Evolutionary conservation across 139 green algal genomes (phyloP).

Genomic region (Micractinium conductrix): DNA sequence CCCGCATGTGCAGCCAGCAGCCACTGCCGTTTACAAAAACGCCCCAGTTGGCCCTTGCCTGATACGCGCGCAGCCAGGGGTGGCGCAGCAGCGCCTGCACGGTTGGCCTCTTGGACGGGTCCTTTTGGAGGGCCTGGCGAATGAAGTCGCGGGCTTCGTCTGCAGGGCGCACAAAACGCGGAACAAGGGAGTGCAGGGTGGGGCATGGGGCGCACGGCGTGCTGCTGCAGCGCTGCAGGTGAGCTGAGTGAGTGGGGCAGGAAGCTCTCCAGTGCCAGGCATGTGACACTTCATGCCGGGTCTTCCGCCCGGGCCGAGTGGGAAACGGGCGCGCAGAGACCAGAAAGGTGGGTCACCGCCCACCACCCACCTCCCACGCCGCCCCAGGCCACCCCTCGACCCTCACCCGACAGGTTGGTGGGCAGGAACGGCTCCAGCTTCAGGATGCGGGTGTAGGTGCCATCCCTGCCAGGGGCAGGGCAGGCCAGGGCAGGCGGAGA

Average conservation of each 20-base stretch:
- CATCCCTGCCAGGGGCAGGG: slow-evolving; percentile 28
- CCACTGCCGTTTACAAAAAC: neutral
- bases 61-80: slow-evolving; percentile 41
- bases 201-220: neutral
- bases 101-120: slow-evolving; percentile 43
- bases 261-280: neutral
- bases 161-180: neutral
- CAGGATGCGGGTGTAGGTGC: slow-evolving; percentile 53
- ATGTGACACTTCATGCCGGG: neutral
- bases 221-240: neutral
- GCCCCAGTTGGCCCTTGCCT: no score
- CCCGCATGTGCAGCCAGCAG: neutral
- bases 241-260: neutral
- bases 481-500: no score
- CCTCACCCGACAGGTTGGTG: slow-evolving; percentile 33
- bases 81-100: slow-evolving; percentile 46
- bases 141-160: slow-evolving; percentile 53
- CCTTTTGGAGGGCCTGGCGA: slow-evolving; percentile 40
- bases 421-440: slow-evolving; percentile 42
- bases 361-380: no score
- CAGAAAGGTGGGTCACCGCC: no score
- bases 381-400: no score
- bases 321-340: no score
- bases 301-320: no score
- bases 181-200: neutral